Base-by-base conservation (phyloP, 495 filamentous ascomycete genomes). In the Aspergillus nidulans region DNA sequence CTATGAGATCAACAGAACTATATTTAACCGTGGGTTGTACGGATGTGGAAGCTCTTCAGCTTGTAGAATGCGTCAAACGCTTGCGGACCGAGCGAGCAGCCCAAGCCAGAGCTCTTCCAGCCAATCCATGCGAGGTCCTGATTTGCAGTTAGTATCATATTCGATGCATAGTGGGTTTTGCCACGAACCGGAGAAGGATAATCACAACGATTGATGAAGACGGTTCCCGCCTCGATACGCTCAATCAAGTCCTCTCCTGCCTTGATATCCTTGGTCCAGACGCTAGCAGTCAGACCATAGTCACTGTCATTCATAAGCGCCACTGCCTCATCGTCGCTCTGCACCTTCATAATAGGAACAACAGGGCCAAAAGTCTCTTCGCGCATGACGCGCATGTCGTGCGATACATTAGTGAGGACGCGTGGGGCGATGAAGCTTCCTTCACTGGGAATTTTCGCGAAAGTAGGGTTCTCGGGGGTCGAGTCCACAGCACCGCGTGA, bases 51-150 rank as follows among this genome's bases (percentile, higher is more conserved):
- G 74, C 89, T 97, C 84, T 97, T 97, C 62, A 96, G 74, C 79
- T 92, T 95, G 53, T 91, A 85, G 63, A 97, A 97, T 62, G 94
- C 91, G 55, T 96, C 94, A 63, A 91, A 98, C 6, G 90, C 95
- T 52, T 89, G 92, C 60, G 75, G 88, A 67, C 91, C 94, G 66
- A 98, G 69, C 1, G 92, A 97, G 49, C 86, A 85, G 24, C 94
- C 94, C 65, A 90, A 87, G 40, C 94, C 94, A 21, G 90, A 96
- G 61, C 92, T 87, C 76, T 98, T 98, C 92, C 92, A 97, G 5
- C 94, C 94, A 1, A 90, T 91, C 94, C 94, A 98, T 12, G 94
- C 94, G 45, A 98, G 87, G 70, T 98, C 94, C 87, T 95, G 69
- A 6, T 10, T 52, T 63, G 56, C 24, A 49, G 23, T 69, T 63